Evolutionary conservation across 2,329 filamentous ascomycete genomes (phyloP).

Genomic region (Aspergillus ochraceus): DNA sequence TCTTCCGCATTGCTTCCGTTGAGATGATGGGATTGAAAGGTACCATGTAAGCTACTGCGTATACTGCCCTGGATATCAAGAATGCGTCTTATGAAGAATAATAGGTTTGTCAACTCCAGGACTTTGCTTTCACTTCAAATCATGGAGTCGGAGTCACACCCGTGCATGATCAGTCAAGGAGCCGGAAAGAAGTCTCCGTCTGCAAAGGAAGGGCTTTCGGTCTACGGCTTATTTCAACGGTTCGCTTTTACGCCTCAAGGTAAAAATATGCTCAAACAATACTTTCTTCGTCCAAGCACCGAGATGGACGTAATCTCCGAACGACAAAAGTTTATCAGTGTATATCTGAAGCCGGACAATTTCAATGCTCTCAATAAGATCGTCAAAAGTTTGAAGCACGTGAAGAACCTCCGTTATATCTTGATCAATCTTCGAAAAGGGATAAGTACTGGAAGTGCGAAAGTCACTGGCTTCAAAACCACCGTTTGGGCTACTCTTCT

Average conservation of each 20-base stretch:
- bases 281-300: slow-evolving; percentile 76
- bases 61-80: neutral
- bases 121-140: slow-evolving; percentile 83
- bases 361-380: slow-evolving; percentile 55
- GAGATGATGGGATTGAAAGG: slow-evolving; percentile 72
- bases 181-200: slow-evolving; percentile 60
- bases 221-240: slow-evolving; percentile 79
- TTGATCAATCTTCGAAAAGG: slow-evolving; percentile 76
- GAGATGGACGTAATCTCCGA: slow-evolving; percentile 67
- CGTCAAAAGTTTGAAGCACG: slow-evolving; percentile 62
- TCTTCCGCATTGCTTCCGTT: slow-evolving; percentile 63
- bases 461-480: slow-evolving; percentile 58
- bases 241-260: slow-evolving; percentile 79
- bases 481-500: slow-evolving; percentile 74
- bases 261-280: slow-evolving; percentile 68
- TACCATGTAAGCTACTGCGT: slow-evolving; percentile 52
- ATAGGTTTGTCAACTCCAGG: slow-evolving; percentile 78
- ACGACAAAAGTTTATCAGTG: slow-evolving; percentile 68
- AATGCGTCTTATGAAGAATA: neutral
- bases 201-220: slow-evolving; percentile 76
- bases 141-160: slow-evolving; percentile 77
- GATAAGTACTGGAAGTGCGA: slow-evolving; percentile 56
- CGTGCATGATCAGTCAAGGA: slow-evolving; percentile 75
- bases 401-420: slow-evolving; percentile 72
- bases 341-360: slow-evolving; percentile 70